Evolutionary conservation across 805 yeast species (phyloP), one percentile per base, ranked within the genome.

Genomic region (Jamesozyma jinghongensis): DNA sequence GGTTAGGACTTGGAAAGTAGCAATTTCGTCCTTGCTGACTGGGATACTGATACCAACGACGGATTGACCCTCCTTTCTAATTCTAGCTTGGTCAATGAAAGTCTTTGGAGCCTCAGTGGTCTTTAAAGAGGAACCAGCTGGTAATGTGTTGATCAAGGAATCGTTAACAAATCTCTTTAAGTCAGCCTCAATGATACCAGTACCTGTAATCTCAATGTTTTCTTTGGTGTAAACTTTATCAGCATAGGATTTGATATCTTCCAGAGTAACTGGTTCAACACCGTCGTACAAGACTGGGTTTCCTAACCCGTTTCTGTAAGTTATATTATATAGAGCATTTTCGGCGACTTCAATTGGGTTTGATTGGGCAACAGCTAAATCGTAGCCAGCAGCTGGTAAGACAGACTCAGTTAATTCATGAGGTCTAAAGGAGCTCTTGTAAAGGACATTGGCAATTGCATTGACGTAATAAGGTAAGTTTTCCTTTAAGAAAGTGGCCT

Each of bases 391-490:
- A 41, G 77, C 77, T 49, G 97, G 97, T 45, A 77, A 65, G 27
- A 85, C 95, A 49, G 77, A 69, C 74, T 92, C 98, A 41, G 66
- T 65, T 46, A 82, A 71, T 71, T 92, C 96, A 68, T 85, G 86
- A 40, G 81, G 79, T 67, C 81, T 82, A 77, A 72, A 88, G 30
- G 79, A 66, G 36, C 94, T 76, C 63, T 74, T 73, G 58, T 79
- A 65, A 42, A 83, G 61, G 42, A 82, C 83, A 54, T 80, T 80
- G 57, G 85, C 90, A 43, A 92, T 68, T 25, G 85, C 83, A 56
- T 82, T 82, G 48, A 90, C 94, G 65, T 77, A 92, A 74, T 79
- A 92, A 45, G 97, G 97, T 59, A 92, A 76, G 62, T 81, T 84
- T 67, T 83, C 85, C 62, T 80, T 79, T 66, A 90, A 74, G 71